Base-by-base conservation (phyloP, 2,329 filamentous ascomycete genomes). In the Juglanconis oblonga region DNA sequence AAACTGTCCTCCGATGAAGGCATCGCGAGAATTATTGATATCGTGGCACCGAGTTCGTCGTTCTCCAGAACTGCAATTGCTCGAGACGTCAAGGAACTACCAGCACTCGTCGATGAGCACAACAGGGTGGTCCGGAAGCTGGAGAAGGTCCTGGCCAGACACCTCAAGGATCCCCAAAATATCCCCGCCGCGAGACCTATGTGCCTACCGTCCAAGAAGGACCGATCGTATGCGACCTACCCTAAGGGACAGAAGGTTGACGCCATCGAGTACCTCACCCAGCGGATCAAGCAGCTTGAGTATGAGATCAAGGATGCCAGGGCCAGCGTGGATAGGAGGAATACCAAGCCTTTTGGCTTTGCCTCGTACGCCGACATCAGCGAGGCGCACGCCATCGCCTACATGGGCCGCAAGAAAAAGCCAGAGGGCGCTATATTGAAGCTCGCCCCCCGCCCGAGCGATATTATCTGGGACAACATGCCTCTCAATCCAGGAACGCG, bases 391-490 rank as follows among this genome's bases (percentile, higher is more conserved):
- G 85, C 85, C 24, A 92, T 96, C 64, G 95, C 93, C 10, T 96
- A 90, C 74, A 84, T 87, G 9, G 86, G 89, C 29, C 89, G 90
- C 61, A 90, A 87, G 52, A 95, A 95, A 77, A 89, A 89, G 67
- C 91, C 91, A 0, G 82, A 90, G 45, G 91, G 91, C 5, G 87
- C 92, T 0, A 90, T 84, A 0, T 85, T 99, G 58, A 81, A 78
- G 5, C 81, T 98, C 13, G 93, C 95, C 1, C 92, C 95, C 2
- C 86, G 87, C 61, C 94, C 95, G 3, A 92, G 90, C 70, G 94
- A 98, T 71, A 85, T 99, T 56, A 96, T 99, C 65, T 99, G 95
- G 95, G 89, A 92, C 71, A 99, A 99, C 69, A 84, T 99, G 77
- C 83, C 86, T 5, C 77, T 98, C 59, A 85, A 81, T 14, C 87